These are phyloP conservation scores for Amanita subjunquillea DNA, from an alignment of 768 basidiomycete species.

Conservation along the genomic window DNA sequence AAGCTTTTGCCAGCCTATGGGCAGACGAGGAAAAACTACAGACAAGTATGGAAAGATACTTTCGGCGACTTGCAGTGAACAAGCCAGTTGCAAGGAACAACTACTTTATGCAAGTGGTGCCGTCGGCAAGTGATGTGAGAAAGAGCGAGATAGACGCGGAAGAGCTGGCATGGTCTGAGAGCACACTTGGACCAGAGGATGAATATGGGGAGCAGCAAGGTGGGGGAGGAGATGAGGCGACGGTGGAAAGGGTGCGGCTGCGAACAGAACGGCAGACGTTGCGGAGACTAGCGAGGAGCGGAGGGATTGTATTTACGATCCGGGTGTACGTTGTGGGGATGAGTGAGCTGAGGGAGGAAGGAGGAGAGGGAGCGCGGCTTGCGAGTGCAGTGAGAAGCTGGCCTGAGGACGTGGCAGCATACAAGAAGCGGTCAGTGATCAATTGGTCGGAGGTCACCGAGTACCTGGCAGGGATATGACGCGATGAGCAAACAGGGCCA, in stretches of 20 bases:
- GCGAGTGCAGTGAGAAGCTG: slow-evolving; percentile 57
- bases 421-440: slow-evolving; percentile 23
- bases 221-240: slow-evolving; percentile 13
- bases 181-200: slow-evolving; percentile 47
- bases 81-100: slow-evolving; percentile 68
- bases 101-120: slow-evolving; percentile 34
- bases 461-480: not conserved
- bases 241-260: slow-evolving; percentile 37
- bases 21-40: slow-evolving; percentile 54
- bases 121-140: slow-evolving; percentile 5
- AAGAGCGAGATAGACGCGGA: slow-evolving; percentile 37
- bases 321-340: slow-evolving; percentile 53
- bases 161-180: slow-evolving; percentile 55
- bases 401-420: slow-evolving; percentile 50
- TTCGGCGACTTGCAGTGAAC: slow-evolving; percentile 53
- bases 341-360: slow-evolving; percentile 39
- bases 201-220: slow-evolving; percentile 16
- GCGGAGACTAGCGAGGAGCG: slow-evolving; percentile 49
- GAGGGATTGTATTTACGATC: slow-evolving; percentile 61
- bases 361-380: slow-evolving; percentile 49
- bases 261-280: slow-evolving; percentile 61
- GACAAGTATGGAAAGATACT: slow-evolving; percentile 57
- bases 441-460: too few species aligned
- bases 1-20: not conserved
- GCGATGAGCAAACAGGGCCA: slow-evolving; percentile 24